These are phyloP conservation scores for Fusarium miscanthi DNA, from an alignment of 2,329 filamentous ascomycete genomes.

Conservation along the genomic window DNA sequence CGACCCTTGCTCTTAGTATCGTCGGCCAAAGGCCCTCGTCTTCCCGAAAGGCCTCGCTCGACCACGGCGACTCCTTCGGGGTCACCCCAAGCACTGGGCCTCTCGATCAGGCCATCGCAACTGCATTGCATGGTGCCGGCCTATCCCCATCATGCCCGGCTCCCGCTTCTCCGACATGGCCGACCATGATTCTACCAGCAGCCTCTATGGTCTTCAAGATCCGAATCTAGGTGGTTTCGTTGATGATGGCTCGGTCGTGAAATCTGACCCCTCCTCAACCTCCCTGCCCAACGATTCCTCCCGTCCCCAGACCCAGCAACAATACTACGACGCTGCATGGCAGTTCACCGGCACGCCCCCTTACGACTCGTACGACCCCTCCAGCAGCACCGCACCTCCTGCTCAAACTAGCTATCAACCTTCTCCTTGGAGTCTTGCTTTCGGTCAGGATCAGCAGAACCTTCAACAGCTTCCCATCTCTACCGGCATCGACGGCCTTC, in stretches of 20 bases:
- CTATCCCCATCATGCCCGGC: constrained; percentile 44
- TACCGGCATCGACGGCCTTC: constrained; percentile 48
- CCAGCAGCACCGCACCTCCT: constrained; percentile 51
- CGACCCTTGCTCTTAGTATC: constrained; percentile 23
- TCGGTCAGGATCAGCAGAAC: constrained; percentile 45
- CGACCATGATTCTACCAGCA: constrained; percentile 54
- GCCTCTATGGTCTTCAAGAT: constrained; percentile 60
- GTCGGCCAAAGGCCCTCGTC: constrained; percentile 33
- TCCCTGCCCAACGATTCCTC: constrained; percentile 49
- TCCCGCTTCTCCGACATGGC: constrained; percentile 51
- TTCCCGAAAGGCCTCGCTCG: constrained; percentile 39
- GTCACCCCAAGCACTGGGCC: constrained; percentile 36
- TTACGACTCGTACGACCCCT: constrained; percentile 59
- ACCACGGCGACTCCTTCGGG: constrained; percentile 38
- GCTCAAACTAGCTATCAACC: constrained; percentile 49
- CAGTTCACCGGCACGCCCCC: constrained; percentile 60
- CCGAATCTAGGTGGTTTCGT: constrained; percentile 52
- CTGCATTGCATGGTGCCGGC: constrained; percentile 47
- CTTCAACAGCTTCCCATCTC: constrained; percentile 51
- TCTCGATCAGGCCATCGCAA: constrained; percentile 46
- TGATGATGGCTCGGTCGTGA: constrained; percentile 50
- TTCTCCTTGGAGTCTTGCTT: constrained; percentile 51
- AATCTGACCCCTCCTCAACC: constrained; percentile 47
- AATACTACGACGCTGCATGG: constrained; percentile 57
- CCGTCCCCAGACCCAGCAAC: constrained; percentile 49